phyloP scores from a whole-genome alignment of 805 yeast species.

The Suhomyces faveliae region DNA sequence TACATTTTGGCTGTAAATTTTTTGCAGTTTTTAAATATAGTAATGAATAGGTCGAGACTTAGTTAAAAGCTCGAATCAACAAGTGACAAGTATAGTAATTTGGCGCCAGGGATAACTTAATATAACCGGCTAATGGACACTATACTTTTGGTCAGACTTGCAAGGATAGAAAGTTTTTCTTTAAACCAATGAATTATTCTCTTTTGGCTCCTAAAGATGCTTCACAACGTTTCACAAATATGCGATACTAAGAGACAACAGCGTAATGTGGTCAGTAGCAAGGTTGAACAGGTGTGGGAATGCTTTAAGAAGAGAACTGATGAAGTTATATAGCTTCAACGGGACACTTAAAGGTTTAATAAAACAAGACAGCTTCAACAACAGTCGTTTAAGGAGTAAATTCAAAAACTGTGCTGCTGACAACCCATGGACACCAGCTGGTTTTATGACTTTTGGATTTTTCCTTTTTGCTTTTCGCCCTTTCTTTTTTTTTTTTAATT shows the following conservation, averaged over 20 bases:
- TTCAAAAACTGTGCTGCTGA: background rate
- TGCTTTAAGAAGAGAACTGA: background rate
- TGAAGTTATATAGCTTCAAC: background rate
- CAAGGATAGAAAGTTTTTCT: background rate
- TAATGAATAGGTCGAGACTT: conserved; percentile 3
- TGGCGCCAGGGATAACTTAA: conserved; percentile 9
- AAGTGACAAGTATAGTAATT: background rate
- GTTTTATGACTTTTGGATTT: background rate
- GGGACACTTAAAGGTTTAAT: background rate
- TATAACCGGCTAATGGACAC: conserved; percentile 7
- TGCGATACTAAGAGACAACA: too few species aligned
- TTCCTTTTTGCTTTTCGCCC: background rate
- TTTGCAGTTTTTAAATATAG: background rate
- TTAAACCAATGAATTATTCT: conserved; percentile 1
- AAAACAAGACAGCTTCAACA: conserved; percentile 1
- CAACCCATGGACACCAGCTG: conserved; percentile 1
- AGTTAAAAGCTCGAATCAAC: conserved; percentile 3
- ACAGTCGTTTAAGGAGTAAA: conserved; percentile 1
- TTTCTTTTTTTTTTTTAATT: background rate
- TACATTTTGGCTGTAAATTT: conserved; percentile 12
- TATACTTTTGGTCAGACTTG: background rate
- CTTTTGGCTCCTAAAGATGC: background rate
- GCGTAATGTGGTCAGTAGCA: too few species aligned
- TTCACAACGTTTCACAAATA: too few species aligned
- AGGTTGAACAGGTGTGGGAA: background rate